Evolutionary conservation across 108 stramenopile species (phyloP).

Genomic region (Nitzschia sp.): DNA sequence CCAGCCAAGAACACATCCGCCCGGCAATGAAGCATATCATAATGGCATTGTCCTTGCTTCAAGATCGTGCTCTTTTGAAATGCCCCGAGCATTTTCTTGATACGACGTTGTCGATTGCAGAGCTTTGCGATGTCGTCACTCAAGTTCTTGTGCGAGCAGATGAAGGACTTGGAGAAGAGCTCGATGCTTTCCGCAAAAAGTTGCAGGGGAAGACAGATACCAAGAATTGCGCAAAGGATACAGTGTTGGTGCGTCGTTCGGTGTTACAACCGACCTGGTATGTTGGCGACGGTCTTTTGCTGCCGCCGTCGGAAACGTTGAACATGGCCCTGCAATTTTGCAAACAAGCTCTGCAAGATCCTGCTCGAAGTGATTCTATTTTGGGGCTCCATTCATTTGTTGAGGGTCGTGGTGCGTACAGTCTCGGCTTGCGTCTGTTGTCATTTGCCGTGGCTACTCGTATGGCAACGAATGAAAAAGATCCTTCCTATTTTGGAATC

Average conservation of each 20-base stretch:
- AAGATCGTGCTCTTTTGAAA: slow-evolving; percentile 47
- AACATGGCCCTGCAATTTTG: slow-evolving; percentile 48
- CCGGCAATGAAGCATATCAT: slow-evolving; percentile 30
- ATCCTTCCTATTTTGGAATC: neutral
- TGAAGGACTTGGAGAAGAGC: slow-evolving; percentile 69
- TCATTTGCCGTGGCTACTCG: slow-evolving; percentile 36
- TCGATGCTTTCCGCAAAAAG: slow-evolving; percentile 46
- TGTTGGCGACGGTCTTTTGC: slow-evolving; percentile 82
- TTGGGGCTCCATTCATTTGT: slow-evolving; percentile 47
- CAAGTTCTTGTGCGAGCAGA: slow-evolving; percentile 67
- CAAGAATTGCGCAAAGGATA: neutral
- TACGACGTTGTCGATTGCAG: slow-evolving; percentile 36
- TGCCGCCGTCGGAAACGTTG: slow-evolving; percentile 65
- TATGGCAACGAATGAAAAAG: slow-evolving; percentile 9
- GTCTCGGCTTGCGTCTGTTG: slow-evolving; percentile 57
- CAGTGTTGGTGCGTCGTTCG: slow-evolving; percentile 26
- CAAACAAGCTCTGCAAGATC: slow-evolving; percentile 40
- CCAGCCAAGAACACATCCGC: neutral
- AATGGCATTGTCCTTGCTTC: slow-evolving; percentile 57
- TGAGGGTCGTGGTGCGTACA: slow-evolving; percentile 64
- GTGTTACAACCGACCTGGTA: slow-evolving; percentile 76
- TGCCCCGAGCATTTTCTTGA: slow-evolving; percentile 44
- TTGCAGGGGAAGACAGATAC: slow-evolving; percentile 18
- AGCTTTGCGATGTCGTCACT: slow-evolving; percentile 55
- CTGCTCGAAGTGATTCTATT: slow-evolving; percentile 29